phyloP scores from a whole-genome alignment of 2,329 filamentous ascomycete species.

The Ascocoryne sarcoides region DNA sequence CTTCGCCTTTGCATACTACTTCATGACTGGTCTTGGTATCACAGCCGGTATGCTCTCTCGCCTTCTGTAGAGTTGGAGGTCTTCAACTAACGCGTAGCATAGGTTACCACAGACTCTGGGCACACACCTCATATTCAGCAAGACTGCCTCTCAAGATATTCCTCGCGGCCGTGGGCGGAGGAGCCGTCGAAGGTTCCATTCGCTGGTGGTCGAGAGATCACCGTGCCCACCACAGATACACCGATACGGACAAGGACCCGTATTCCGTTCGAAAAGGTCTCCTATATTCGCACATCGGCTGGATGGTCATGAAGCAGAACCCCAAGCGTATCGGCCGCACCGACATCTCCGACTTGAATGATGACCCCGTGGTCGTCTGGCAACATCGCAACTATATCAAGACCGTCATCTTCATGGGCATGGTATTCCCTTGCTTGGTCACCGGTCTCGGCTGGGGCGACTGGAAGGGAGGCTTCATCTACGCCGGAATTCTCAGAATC shows the following conservation, averaged over 20 bases:
- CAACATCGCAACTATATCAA: constrained; percentile 83
- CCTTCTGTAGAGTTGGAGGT: not conserved
- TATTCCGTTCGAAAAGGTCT: constrained; percentile 87
- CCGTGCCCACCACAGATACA: constrained; percentile 83
- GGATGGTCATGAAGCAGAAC: constrained; percentile 93
- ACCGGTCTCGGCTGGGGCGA: constrained; percentile 74
- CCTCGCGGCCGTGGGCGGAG: constrained; percentile 71
- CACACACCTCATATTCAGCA: constrained; percentile 76
- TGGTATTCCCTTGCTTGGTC: constrained; percentile 66
- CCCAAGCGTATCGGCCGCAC: constrained; percentile 80
- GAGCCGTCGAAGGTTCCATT: constrained; percentile 77
- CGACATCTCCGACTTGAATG: constrained; percentile 81
- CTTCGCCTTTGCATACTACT: constrained; percentile 73
- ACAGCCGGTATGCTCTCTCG: constrained; percentile 52
- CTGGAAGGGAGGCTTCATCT: constrained; percentile 74
- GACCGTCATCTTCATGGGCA: constrained; percentile 67
- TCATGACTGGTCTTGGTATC: constrained; percentile 73
- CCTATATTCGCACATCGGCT: constrained; percentile 75
- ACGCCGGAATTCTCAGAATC: constrained; percentile 76
- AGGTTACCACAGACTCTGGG: constrained; percentile 78
- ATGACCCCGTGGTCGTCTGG: constrained; percentile 77
- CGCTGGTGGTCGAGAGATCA: constrained; percentile 86
- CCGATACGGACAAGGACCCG: constrained; percentile 85
- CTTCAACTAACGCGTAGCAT: constrained; percentile 15
- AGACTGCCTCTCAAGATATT: constrained; percentile 69